These are phyloP conservation scores for Xylariaceae sp. DNA, from an alignment of 2,329 filamentous ascomycete species.

Conservation along the genomic window DNA sequence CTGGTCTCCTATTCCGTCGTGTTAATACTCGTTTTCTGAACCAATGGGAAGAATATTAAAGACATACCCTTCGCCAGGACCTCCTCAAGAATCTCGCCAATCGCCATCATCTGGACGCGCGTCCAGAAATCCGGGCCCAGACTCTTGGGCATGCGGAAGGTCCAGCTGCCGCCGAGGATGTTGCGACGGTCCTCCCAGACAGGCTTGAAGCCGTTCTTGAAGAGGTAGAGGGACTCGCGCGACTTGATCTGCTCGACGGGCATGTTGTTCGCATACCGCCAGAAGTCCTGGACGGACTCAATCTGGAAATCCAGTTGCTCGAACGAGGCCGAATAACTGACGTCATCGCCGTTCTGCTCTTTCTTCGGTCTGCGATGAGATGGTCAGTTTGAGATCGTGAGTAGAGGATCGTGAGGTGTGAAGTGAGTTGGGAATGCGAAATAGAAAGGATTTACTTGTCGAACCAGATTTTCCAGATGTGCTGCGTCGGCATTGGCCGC, in stretches of 20 bases:
- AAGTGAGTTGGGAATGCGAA: not conserved
- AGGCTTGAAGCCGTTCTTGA: slow-evolving; percentile 71
- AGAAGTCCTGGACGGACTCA: slow-evolving; percentile 80
- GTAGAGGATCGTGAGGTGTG: not conserved
- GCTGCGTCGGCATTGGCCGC: slow-evolving; percentile 69
- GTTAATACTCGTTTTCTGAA: slow-evolving; percentile 2
- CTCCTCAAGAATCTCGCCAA: slow-evolving; percentile 73
- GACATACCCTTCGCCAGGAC: slow-evolving; percentile 63
- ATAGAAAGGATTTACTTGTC: slow-evolving; percentile 43
- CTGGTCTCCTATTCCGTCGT: slow-evolving; percentile 58
- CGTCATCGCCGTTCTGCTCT: slow-evolving; percentile 40
- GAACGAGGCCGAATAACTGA: slow-evolving; percentile 49
- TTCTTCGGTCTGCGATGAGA: slow-evolving; percentile 37
- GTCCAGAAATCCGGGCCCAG: slow-evolving; percentile 73
- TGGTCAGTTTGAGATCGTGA: not conserved
- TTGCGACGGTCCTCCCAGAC: slow-evolving; percentile 87
- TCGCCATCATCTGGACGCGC: slow-evolving; percentile 72
- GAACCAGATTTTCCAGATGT: slow-evolving; percentile 72
- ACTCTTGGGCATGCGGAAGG: slow-evolving; percentile 79
- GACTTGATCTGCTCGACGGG: slow-evolving; percentile 70
- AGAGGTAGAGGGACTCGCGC: slow-evolving; percentile 72
- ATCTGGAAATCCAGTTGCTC: slow-evolving; percentile 61
- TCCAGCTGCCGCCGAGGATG: slow-evolving; percentile 81
- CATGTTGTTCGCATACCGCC: slow-evolving; percentile 77
- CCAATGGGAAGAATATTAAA: not conserved